Conservation (phyloP, 2,329 filamentous ascomycete species). For the Penicillium sp. region DNA sequence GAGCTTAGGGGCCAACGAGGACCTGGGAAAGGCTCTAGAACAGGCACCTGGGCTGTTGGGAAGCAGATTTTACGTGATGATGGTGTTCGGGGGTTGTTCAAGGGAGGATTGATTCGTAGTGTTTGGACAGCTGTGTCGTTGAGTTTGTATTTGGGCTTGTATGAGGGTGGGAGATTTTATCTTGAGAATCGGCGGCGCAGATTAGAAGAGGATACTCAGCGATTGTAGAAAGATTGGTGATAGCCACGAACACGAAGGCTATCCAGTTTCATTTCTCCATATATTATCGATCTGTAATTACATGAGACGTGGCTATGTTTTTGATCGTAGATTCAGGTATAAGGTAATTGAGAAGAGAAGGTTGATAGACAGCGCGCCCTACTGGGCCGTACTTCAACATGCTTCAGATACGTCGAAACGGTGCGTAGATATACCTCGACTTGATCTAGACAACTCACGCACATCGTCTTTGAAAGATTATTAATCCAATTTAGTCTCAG, state of each 20-base stretch:
- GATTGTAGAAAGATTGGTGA: neutral
- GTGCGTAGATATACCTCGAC: too few species aligned
- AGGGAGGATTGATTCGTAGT: conserved; percentile 70
- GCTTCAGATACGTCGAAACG: too few species aligned
- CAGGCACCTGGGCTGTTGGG: conserved; percentile 62
- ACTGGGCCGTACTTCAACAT: too few species aligned
- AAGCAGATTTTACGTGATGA: conserved; percentile 66
- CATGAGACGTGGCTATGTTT: neutral
- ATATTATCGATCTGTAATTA: neutral
- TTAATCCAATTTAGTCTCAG: neutral
- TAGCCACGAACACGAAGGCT: neutral
- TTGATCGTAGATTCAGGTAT: neutral
- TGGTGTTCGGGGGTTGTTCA: conserved; percentile 74
- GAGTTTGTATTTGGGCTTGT: conserved; percentile 82
- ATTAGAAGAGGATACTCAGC: conserved; percentile 25
- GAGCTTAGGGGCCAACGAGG: neutral
- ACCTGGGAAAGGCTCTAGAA: conserved; percentile 32
- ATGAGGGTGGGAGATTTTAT: conserved; percentile 76
- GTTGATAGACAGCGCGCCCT: too few species aligned
- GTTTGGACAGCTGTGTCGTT: conserved; percentile 82
- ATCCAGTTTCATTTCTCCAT: conserved; percentile 9
- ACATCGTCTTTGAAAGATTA: neutral
- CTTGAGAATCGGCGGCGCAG: conserved; percentile 37
- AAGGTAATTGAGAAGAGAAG: too few species aligned
- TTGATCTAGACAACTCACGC: neutral